A percentile compares a stretch with the other conserved stretches of the same genome.
Conservation (phyloP, 106 monocot species). For the Agapanthus africanus region DNA sequence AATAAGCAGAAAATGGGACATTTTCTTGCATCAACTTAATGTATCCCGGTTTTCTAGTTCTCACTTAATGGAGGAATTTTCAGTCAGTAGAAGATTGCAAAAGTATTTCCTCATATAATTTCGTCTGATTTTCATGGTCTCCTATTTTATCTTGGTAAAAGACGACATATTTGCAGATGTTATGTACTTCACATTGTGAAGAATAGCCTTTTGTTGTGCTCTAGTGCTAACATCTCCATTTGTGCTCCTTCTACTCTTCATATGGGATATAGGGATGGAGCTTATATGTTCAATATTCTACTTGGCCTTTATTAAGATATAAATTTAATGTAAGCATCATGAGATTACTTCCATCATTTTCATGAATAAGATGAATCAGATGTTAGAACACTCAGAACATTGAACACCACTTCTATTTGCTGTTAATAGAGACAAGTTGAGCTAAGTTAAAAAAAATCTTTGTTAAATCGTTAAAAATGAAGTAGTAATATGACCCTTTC, state of each 20-base stretch:
- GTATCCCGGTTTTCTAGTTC: background rate
- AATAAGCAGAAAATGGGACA: background rate
- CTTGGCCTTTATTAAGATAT: background rate
- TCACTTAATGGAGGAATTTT: background rate
- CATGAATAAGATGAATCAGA: too few relatives aligned
- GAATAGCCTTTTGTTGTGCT: background rate
- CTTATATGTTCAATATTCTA: background rate
- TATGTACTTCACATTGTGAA: constrained; percentile 1
- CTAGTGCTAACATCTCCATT: background rate
- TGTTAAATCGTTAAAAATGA: background rate
- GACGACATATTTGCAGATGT: background rate
- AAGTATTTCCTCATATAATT: background rate
- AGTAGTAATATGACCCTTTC: background rate
- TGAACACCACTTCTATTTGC: too few relatives aligned
- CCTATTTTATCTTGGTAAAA: background rate
- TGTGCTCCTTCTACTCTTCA: background rate
- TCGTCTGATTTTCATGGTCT: background rate
- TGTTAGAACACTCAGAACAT: too few relatives aligned
- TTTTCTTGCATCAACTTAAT: background rate
- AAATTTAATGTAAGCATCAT: background rate
- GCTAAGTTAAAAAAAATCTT: background rate
- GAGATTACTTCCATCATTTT: too few relatives aligned
- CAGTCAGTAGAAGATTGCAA: background rate
- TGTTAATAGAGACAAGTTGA: background rate
- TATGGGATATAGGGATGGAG: background rate